Evolutionary conservation across 176 grass and related monocot genomes (phyloP).

Genomic region (Raddia distichophylla): DNA sequence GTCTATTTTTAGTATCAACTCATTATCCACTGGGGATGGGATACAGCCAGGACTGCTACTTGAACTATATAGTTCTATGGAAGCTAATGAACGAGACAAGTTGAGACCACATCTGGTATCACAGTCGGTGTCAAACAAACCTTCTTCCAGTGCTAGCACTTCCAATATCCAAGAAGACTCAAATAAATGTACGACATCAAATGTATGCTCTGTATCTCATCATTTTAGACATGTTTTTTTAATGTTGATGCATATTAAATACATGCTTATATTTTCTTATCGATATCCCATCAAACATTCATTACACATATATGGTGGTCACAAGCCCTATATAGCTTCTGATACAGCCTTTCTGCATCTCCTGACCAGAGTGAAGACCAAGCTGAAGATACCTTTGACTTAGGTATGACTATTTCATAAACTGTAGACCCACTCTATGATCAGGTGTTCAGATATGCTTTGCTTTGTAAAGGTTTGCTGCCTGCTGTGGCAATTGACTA

Average conservation of each 20-base stretch:
- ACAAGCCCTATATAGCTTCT: conserved; percentile 17
- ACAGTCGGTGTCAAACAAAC: conserved; percentile 35
- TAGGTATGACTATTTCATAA: conserved; percentile 55
- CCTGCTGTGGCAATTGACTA: conserved; percentile 21
- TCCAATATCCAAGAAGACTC: conserved; percentile 40
- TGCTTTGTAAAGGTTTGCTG: conserved; percentile 14
- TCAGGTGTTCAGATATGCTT: not conserved
- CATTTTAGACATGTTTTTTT: not conserved
- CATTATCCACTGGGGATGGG: conserved; percentile 37
- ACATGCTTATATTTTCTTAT: not conserved
- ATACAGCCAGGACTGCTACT: conserved; percentile 58
- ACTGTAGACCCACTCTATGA: conserved; percentile 3
- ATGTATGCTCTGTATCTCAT: conserved; percentile 38
- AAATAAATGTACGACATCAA: conserved; percentile 50
- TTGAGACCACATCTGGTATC: conserved; percentile 21
- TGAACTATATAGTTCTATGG: conserved; percentile 53
- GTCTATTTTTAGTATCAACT: conserved; percentile 52
- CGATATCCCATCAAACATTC: not conserved
- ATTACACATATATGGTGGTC: not conserved
- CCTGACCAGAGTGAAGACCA: conserved; percentile 53
- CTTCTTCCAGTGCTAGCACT: conserved; percentile 14
- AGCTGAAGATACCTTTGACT: conserved; percentile 49
- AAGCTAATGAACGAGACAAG: conserved; percentile 37
- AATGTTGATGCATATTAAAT: not conserved
- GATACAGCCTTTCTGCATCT: conserved; percentile 29